Conservation (phyloP, 495 filamentous ascomycete genomes). For the Immersiella caudata region DNA sequence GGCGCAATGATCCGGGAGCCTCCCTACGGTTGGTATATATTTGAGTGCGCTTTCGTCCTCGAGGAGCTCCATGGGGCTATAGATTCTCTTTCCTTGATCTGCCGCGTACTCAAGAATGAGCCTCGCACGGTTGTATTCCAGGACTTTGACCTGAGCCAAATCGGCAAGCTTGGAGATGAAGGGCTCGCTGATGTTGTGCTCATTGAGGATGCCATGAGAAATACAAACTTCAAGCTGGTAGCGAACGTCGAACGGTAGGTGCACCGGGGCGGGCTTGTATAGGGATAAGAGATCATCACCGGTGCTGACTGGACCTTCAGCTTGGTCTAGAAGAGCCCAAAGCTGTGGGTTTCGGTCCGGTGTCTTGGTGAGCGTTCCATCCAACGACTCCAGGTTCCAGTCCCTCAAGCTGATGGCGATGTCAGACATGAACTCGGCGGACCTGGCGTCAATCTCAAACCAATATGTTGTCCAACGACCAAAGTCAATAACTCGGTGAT, state of each 20-base stretch:
- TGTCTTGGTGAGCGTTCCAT: slow-evolving; percentile 34
- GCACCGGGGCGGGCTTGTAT: slow-evolving; percentile 37
- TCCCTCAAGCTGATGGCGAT: slow-evolving; percentile 65
- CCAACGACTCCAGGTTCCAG: slow-evolving; percentile 66
- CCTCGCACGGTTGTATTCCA: slow-evolving; percentile 35
- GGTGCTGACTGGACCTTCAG: slow-evolving; percentile 23
- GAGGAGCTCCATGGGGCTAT: slow-evolving; percentile 78
- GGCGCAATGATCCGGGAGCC: slow-evolving; percentile 71
- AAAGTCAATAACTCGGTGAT: slow-evolving; percentile 69
- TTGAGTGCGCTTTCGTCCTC: slow-evolving; percentile 47
- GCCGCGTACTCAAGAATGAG: slow-evolving; percentile 46
- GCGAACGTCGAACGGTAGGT: slow-evolving; percentile 70
- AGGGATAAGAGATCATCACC: slow-evolving; percentile 39
- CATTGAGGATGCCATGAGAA: slow-evolving; percentile 76
- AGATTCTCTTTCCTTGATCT: slow-evolving; percentile 57
- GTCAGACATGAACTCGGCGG: slow-evolving; percentile 37
- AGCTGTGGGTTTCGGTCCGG: slow-evolving; percentile 34
- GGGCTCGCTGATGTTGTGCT: slow-evolving; percentile 66
- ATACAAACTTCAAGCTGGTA: slow-evolving; percentile 95
- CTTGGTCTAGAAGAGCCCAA: slow-evolving; percentile 61
- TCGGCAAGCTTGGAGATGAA: slow-evolving; percentile 65
- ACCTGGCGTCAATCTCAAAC: slow-evolving; percentile 49
- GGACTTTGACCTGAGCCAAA: slow-evolving; percentile 37
- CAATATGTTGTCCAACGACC: slow-evolving; percentile 76
- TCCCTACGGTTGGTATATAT: slow-evolving; percentile 51